phyloP scores from a whole-genome alignment of 2,329 filamentous ascomycete species.

The Cladosporium colombiae region DNA sequence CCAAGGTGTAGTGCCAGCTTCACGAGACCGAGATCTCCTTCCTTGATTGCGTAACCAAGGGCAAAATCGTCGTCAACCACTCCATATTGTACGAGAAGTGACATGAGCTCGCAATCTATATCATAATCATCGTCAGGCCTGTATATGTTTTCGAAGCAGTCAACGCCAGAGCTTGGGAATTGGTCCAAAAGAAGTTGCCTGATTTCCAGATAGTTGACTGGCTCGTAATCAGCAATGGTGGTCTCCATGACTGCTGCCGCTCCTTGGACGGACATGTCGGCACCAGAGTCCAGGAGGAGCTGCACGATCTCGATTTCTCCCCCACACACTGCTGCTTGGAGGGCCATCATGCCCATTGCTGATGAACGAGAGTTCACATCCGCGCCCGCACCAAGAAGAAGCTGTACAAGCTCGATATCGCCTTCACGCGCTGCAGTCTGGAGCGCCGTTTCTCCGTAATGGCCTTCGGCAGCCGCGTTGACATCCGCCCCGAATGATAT shows the following conservation, averaged over 20 bases:
- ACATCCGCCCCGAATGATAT: background rate
- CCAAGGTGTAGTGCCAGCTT: background rate
- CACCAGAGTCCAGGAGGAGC: background rate
- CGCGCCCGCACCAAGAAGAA: background rate
- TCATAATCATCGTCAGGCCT: fast-evolving
- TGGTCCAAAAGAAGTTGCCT: background rate
- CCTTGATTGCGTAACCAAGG: background rate
- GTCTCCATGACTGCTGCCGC: background rate
- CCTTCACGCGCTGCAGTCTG: background rate
- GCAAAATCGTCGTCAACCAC: background rate
- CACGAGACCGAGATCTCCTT: background rate
- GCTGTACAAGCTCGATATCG: background rate
- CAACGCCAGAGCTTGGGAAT: background rate
- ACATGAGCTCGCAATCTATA: background rate
- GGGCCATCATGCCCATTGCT: background rate
- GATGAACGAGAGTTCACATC: background rate
- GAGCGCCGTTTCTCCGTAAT: background rate
- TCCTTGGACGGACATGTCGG: background rate
- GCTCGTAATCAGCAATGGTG: background rate
- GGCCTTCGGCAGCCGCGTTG: background rate
- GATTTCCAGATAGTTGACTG: background rate
- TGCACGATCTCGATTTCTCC: background rate
- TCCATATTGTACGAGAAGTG: background rate
- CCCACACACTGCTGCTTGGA: background rate
- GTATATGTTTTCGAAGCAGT: background rate